Evolutionary conservation across 148 eudicot genomes (phyloP), one percentile per base, ranked within the genome.

Genomic region (Vaccinium corymbosum): DNA sequence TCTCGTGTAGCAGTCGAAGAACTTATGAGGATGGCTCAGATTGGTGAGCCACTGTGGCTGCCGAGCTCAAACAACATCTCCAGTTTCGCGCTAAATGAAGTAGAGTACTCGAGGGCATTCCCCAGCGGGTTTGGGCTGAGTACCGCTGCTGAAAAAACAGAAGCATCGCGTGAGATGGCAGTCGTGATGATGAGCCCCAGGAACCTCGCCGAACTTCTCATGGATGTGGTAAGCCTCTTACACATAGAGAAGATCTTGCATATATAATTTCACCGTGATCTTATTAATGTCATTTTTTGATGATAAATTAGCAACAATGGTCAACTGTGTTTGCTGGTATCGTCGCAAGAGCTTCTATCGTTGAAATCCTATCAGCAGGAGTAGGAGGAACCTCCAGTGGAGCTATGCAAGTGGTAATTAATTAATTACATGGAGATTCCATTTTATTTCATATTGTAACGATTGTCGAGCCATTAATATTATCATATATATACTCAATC

Each of bases 31-130:
- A 82, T 88, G 87, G 90, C 89, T 1, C 88, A 86, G 17, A 11
- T 50, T 9, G 84, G 84, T 6, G 86, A 88, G 2, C 94, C 94
- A 2, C 52, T 91, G n/a, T 91, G 94, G 94, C 13, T 90, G 17
- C 85, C 83, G 1, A 62, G 32, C 72, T 32, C 12, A 82, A 85
- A 35, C 50, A 52, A 51, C 35, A 52, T 73, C 5, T 68, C 2
- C 17, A 13, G 38, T 29, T 38, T 15, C n/a, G 32, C 76, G 7
- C 79, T 92, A n/a, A 82, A 64, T 68, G 89, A 90, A 71, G 89
- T 90, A 11, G 91, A 90, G 27, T 90, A 92, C 82, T 51, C 81
- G 0, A 72, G 88, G 76, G 25, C 57, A 0, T 92, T 90, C 61
- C 86, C 89, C 12, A 42, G 84, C 64, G 89, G 72, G 9, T 55